Evolutionary conservation across 176 grass and related monocot species (phyloP).

Genomic region (Bromus sterilis): DNA sequence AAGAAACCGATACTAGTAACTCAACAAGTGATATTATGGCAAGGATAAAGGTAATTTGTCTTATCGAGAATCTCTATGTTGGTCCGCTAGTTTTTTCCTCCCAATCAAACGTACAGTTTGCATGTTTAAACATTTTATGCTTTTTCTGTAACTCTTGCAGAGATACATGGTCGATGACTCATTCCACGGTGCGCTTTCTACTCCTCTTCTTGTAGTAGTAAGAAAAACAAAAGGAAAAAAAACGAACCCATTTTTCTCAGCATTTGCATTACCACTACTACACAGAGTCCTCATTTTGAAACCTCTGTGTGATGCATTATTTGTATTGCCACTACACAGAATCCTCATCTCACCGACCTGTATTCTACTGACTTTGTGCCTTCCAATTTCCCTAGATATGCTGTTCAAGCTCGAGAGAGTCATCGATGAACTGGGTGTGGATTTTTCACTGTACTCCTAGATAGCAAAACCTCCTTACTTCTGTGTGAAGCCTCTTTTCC

Average conservation of each 20-base stretch:
- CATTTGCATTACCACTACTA: not conserved
- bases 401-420: constrained; percentile 51
- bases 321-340: not conserved
- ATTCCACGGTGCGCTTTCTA: constrained; percentile 52
- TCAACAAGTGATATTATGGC: constrained; percentile 36
- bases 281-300: not conserved
- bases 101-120: not conserved
- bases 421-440: constrained; percentile 60
- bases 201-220: not conserved
- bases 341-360: not conserved
- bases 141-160: constrained; percentile 9
- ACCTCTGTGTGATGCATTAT: not conserved
- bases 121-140: not conserved
- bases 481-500: not conserved
- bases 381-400: constrained; percentile 42
- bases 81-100: not conserved
- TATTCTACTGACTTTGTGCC: not conserved
- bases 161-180: constrained; percentile 48
- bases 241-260: not conserved
- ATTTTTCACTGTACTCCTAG: constrained; percentile 31
- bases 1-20: constrained; percentile 18
- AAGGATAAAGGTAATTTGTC: constrained; percentile 40
- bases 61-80: not conserved
- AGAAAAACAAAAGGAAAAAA: not conserved
- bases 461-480: not conserved